Percentiles rank a stretch among this genome's conserved stretches.
These are phyloP conservation scores for Mortierella alpina DNA, from an alignment of 192 early-diverging fungal species.

Conservation along the genomic window DNA sequence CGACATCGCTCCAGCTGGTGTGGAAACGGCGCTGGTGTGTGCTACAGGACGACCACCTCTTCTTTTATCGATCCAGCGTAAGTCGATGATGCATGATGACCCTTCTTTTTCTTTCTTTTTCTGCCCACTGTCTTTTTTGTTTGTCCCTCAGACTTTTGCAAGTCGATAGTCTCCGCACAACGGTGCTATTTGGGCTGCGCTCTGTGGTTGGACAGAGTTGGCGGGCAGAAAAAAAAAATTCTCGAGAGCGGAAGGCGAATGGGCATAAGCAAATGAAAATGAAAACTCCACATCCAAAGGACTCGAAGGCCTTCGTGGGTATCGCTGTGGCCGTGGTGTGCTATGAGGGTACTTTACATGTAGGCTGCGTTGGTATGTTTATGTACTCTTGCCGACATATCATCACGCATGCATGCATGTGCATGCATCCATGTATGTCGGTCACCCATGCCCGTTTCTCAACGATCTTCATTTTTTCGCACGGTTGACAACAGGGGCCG, in stretches of 20 bases:
- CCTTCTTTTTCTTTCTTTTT: neutral
- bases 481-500: too few species aligned
- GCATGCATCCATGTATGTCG: too few species aligned
- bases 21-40: slow-evolving; percentile 55
- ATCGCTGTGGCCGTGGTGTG: too few species aligned
- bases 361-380: too few species aligned
- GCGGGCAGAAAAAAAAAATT: too few species aligned
- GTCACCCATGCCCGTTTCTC: too few species aligned
- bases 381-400: too few species aligned
- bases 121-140: neutral
- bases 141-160: neutral
- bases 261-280: neutral
- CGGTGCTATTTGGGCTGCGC: neutral
- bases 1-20: slow-evolving; percentile 35
- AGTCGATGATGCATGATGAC: slow-evolving; percentile 10
- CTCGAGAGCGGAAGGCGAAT: neutral
- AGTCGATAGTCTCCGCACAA: neutral
- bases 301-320: too few species aligned
- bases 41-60: slow-evolving; percentile 27
- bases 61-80: slow-evolving; percentile 44
- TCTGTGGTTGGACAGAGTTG: neutral
- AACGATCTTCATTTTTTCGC: too few species aligned
- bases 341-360: too few species aligned
- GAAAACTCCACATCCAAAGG: neutral
- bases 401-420: too few species aligned